Evolutionary conservation across 2,329 filamentous ascomycete genomes (phyloP).

Genomic region (Cordyceps tenuipes): DNA sequence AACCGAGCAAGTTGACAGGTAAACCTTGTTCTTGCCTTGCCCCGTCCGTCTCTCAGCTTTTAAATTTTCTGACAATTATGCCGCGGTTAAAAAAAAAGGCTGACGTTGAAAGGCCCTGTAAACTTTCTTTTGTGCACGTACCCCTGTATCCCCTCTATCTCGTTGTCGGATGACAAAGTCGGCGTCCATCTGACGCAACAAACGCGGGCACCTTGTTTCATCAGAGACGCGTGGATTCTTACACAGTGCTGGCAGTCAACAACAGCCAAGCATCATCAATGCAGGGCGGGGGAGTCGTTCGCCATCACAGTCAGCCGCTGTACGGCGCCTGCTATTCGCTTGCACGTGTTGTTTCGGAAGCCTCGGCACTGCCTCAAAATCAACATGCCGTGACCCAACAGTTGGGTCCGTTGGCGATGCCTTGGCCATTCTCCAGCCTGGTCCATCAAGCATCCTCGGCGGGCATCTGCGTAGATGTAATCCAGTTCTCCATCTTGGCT

Average conservation of each 20-base stretch:
- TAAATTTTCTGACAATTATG: background rate
- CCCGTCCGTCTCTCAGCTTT: background rate
- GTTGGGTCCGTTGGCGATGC: slow-evolving; percentile 15
- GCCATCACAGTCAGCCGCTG: background rate
- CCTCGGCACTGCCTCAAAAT: background rate
- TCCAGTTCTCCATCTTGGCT: slow-evolving; percentile 69
- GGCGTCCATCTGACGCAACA: background rate
- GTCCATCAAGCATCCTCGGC: slow-evolving; percentile 18
- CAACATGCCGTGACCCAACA: background rate
- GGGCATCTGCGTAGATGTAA: slow-evolving; percentile 65
- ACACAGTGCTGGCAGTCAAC: background rate
- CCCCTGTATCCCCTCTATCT: background rate
- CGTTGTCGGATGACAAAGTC: background rate
- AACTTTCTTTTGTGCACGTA: background rate
- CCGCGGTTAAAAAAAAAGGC: background rate
- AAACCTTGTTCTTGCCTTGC: background rate
- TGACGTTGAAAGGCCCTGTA: background rate
- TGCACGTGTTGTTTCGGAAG: background rate
- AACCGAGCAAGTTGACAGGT: background rate
- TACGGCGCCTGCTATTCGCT: slow-evolving; percentile 1
- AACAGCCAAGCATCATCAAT: background rate
- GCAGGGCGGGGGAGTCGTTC: background rate
- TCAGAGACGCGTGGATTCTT: background rate
- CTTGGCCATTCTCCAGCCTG: slow-evolving; percentile 9
- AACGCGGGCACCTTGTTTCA: background rate